These are phyloP conservation scores for Agapanthus africanus DNA, from an alignment of 106 monocot genomes.

Conservation along the genomic window DNA sequence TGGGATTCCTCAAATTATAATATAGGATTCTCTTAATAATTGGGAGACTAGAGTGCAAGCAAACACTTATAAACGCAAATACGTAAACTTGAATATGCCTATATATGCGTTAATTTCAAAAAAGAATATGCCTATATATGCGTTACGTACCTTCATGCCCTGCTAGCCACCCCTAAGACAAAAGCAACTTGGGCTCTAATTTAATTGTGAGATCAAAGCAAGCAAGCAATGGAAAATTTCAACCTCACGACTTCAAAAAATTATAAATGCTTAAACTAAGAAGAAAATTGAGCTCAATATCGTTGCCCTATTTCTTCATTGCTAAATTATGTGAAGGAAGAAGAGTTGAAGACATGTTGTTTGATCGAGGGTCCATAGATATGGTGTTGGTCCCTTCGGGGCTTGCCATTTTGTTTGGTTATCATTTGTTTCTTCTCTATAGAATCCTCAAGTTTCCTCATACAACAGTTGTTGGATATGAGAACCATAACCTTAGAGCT, in stretches of 20 bases:
- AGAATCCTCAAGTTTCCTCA: conserved; percentile 49
- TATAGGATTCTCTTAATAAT: no score
- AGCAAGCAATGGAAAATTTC: background rate
- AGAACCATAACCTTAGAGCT: conserved; percentile 82
- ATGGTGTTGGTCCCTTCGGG: conserved; percentile 65
- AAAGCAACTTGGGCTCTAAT: background rate
- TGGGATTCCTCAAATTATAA: no score
- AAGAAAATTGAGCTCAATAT: no score
- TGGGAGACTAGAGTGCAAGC: conserved; percentile 12
- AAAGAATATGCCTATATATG: background rate
- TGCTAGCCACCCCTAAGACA: background rate
- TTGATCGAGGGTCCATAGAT: conserved; percentile 46
- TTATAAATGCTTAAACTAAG: no score
- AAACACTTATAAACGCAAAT: background rate
- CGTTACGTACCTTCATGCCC: background rate
- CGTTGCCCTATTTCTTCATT: no score
- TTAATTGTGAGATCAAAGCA: background rate
- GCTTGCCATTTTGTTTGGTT: conserved; percentile 56
- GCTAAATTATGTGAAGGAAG: no score
- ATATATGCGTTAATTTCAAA: no score
- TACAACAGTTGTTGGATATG: conserved; percentile 68
- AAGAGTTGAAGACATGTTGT: no score
- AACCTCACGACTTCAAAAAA: background rate
- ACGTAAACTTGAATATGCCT: conserved; percentile 6
- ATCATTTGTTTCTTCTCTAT: conserved; percentile 78